Base-by-base conservation (phyloP, 345 rosid species). In the Murraya koenigii region DNA sequence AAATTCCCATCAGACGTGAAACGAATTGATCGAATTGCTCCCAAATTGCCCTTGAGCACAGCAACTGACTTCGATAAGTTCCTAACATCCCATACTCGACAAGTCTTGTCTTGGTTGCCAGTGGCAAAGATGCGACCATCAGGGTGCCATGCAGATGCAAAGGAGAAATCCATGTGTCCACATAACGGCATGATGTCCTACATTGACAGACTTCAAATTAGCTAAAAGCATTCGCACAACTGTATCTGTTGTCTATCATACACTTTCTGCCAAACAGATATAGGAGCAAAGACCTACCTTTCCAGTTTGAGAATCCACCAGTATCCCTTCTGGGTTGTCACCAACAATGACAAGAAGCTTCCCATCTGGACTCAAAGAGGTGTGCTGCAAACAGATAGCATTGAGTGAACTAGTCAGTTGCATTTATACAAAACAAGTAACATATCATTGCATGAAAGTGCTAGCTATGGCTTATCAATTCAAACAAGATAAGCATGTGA, bases 131-230 rank as follows among this genome's bases (percentile, higher is more conserved):
- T 80, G 25, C 63, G 80, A 3, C 92, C 90, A 77, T 82, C 84
- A 2, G 90, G 92, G 78, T 89, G 90, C 92, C 92, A 89, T 41
- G 90, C 88, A 54, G 90, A 89, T 59, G 92, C 92, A 83, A 89
- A 89, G 2, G 92, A 89, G 81, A 80, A 89, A 81, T 89, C 92
- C 63, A 83, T 75, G 72, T 89, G 92, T 52, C 92, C 92, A 61
- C 70, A 64, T 75, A 89, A 80, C 26, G 86, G 78, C 44, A 20
- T 67, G 22, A 87, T 60, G 5, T 84, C 79, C 92, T 89, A 70
- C 85, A 89, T 74, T 9, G 47, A 77, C 14, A 75, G 47, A 55
- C 54, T 62, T 72, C 62, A 77, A 39, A 66, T 85, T 55, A 78
- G 71, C 59, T 49, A 25, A 64, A 71, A 32, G 5, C 23, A 11